Conservation (phyloP, 2,329 filamentous ascomycete genomes). For the Penicillium sp. region DNA sequence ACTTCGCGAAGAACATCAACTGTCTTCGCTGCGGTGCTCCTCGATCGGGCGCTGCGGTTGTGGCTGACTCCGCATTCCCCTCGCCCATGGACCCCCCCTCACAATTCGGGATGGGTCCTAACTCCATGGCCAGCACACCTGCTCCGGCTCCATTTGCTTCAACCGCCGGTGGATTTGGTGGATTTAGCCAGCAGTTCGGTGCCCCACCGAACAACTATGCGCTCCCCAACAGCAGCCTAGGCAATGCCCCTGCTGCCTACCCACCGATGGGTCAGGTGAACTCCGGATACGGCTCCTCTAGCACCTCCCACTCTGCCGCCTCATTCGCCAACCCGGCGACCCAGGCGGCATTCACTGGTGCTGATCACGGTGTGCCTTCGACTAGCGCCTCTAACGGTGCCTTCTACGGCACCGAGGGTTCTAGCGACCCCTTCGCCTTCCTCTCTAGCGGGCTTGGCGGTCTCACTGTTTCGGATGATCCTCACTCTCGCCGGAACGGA, state of each 20-base stretch:
- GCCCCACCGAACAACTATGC: slow-evolving; percentile 81
- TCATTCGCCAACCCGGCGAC: slow-evolving; percentile 91
- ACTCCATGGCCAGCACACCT: slow-evolving; percentile 80
- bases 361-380: slow-evolving; percentile 76
- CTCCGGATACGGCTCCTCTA: slow-evolving; percentile 75
- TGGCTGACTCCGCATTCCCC: slow-evolving; percentile 89
- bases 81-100: slow-evolving; percentile 85
- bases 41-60: slow-evolving; percentile 87
- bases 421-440: slow-evolving; percentile 64
- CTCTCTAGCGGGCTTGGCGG: slow-evolving; percentile 61
- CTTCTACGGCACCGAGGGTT: slow-evolving; percentile 60
- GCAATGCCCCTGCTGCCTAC: slow-evolving; percentile 75
- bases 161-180: slow-evolving; percentile 66
- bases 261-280: slow-evolving; percentile 68
- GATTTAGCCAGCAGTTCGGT: slow-evolving; percentile 76
- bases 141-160: slow-evolving; percentile 76
- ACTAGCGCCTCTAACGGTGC: slow-evolving; percentile 74
- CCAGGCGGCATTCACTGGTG: slow-evolving; percentile 90
- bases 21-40: slow-evolving; percentile 95
- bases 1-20: slow-evolving; percentile 99
- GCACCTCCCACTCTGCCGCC: slow-evolving; percentile 76
- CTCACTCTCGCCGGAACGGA: slow-evolving; percentile 47
- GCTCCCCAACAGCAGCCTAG: slow-evolving; percentile 75
- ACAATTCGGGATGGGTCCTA: slow-evolving; percentile 80
- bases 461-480: slow-evolving; percentile 55